Conservation (phyloP, 257 asterid species). For the Jacaranda mimosifolia region DNA sequence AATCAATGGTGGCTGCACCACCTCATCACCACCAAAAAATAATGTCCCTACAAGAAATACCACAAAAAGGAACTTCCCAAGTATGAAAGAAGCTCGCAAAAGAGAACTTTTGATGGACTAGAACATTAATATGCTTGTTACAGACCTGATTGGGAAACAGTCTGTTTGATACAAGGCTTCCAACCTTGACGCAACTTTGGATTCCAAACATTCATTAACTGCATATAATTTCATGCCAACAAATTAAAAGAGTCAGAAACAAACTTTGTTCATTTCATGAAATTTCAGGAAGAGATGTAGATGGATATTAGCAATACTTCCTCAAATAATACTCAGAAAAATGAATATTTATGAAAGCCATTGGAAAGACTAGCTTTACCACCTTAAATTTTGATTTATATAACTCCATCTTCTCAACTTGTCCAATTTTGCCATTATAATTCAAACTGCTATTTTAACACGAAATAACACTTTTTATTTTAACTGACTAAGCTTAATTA, state of each 20-base stretch:
- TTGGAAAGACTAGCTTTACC: conserved; percentile 5
- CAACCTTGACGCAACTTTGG: conserved; percentile 81
- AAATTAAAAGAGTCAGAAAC: conserved; percentile 2
- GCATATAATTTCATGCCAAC: conserved; percentile 44
- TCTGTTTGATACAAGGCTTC: conserved; percentile 86
- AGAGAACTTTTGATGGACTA: neutral
- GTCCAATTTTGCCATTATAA: neutral
- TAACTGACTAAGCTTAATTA: too few species aligned
- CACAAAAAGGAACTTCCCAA: neutral
- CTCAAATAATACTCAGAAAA: conserved; percentile 9
- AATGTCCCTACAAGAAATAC: conserved; percentile 5
- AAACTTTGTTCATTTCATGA: neutral
- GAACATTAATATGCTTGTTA: conserved; percentile 11
- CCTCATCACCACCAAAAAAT: neutral
- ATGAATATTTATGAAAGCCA: conserved; percentile 10
- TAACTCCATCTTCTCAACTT: neutral
- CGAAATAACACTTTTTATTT: too few species aligned
- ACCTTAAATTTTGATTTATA: neutral
- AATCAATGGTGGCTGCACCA: neutral
- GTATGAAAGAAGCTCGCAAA: neutral
- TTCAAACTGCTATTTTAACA: neutral
- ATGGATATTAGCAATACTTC: neutral
- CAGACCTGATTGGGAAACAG: conserved; percentile 75
- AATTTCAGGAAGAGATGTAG: conserved; percentile 9
- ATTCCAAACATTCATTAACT: conserved; percentile 89